These are phyloP conservation scores for Spinacia oleracea DNA, from an alignment of 179 eudicot species.

Conservation along the genomic window DNA sequence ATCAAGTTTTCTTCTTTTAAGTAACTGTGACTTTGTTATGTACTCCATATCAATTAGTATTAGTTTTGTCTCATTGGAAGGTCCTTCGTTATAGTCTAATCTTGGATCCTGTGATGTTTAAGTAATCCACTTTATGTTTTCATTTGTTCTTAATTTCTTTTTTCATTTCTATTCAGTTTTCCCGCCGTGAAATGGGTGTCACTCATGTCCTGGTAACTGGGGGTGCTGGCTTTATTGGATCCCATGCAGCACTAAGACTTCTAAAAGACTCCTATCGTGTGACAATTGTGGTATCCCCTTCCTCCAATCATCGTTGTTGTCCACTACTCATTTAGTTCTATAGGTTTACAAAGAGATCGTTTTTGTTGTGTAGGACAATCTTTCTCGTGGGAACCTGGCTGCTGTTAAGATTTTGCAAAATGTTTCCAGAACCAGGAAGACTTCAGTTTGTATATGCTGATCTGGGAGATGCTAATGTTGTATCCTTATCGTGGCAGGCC, in stretches of 20 bases:
- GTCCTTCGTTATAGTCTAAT: background rate
- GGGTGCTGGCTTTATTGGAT: constrained; percentile 98
- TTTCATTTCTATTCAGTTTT: constrained; percentile 50
- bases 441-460: constrained; percentile 91
- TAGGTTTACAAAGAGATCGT: constrained; percentile 14
- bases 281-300: constrained; percentile 78
- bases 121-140: background rate
- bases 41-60: background rate
- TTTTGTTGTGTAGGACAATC: constrained; percentile 66
- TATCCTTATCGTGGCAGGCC: constrained; percentile 44
- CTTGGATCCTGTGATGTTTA: background rate
- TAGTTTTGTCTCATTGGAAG: background rate
- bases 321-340: background rate
- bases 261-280: constrained; percentile 82
- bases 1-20: background rate
- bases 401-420: constrained; percentile 79
- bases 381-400: constrained; percentile 91
- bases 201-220: constrained; percentile 96
- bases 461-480: constrained; percentile 81
- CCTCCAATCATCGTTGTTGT: background rate
- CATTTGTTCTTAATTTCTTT: constrained; percentile 3
- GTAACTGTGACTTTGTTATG: background rate
- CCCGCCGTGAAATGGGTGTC: constrained; percentile 73
- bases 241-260: constrained; percentile 91
- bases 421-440: constrained; percentile 84